A percentile compares a stretch with the other conserved stretches of the same genome.
These are phyloP conservation scores for Gypsophila paniculata DNA, from an alignment of 179 eudicot genomes.

Conservation along the genomic window DNA sequence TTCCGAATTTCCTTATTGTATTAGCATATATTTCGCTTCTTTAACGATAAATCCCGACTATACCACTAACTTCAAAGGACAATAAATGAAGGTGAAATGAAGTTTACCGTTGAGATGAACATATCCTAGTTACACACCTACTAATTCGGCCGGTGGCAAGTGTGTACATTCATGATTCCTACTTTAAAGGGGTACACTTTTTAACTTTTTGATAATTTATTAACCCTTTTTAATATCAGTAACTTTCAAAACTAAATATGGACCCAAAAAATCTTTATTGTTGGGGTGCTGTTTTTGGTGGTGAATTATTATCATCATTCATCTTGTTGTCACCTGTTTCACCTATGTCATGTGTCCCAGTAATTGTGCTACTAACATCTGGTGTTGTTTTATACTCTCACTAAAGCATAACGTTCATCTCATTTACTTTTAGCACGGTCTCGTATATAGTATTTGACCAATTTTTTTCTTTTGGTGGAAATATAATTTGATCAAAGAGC, in stretches of 20 bases:
- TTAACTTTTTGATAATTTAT: not conserved
- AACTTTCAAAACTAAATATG: constrained; percentile 2
- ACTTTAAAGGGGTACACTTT: constrained; percentile 16
- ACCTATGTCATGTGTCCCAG: not conserved
- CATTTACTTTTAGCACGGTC: too few species aligned
- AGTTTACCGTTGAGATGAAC: constrained; percentile 16
- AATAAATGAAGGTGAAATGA: not conserved
- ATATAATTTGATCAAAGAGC: too few species aligned
- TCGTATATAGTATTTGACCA: too few species aligned
- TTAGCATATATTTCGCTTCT: too few species aligned
- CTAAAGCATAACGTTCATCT: too few species aligned
- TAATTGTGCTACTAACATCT: not conserved
- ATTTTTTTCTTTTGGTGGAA: too few species aligned
- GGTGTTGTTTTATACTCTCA: not conserved
- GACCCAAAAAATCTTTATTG: constrained; percentile 10
- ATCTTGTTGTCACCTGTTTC: not conserved
- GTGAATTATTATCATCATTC: constrained; percentile 3
- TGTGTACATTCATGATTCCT: constrained; percentile 11
- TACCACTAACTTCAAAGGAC: too few species aligned
- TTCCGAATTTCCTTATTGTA: too few species aligned
- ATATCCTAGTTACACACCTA: constrained; percentile 17
- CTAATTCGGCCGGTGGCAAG: constrained; percentile 26
- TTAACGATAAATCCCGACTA: too few species aligned
- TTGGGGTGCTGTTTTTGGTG: not conserved
- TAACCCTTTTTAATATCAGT: not conserved